Evolutionary conservation across 805 yeast genomes (phyloP), one percentile per base, ranked within the genome.

Genomic region (Wickerhamomyces hampshirensis): DNA sequence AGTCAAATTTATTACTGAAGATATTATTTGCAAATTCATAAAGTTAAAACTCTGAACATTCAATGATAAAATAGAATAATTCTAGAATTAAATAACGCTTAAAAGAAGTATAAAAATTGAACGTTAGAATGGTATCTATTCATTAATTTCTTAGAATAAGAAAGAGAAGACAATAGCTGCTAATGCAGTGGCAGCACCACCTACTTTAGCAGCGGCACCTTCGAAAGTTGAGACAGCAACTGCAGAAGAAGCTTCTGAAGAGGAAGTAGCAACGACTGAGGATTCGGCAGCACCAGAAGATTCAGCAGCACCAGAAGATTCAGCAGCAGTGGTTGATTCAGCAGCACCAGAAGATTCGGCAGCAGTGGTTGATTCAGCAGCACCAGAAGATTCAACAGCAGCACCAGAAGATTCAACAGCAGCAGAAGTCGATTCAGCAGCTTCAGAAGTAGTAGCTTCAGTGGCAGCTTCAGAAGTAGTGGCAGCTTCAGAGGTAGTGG

Each of bases 311-410:
- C 35, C 12, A 10, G 48, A 29, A 11, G 43, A 10, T 16, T 42
- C 26, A 14, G 45, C 34, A 30, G 21, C 36, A 27, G 36, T 10
- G 15, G 36, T 5, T 23, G 15, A 18, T 14, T 30, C 28, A 8
- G 34, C 11, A 18, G 38, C 15, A 23, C 18, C 18, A 19, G 31
- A 17, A 19, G 18, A n/a, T n/a, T n/a, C n/a, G 53, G 57, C 55
- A 32, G 57, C 50, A 18, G 59, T 48, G 26, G 60, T 47, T 18
- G 53, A 51, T 18, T 43, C 28, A 15, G 56, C 58, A 8, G 62
- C 52, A 30, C 65, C 59, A 11, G 57, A 38, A 39, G 58, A 46
- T 4, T 59, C 51, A 15, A 63, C 51, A 14, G 47, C 28, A 18
- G 47, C 16, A 5, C 50, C 7, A 15, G 44, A 29, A n/a, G 51